Percentiles rank a stretch among this genome's conserved stretches.
These are phyloP conservation scores for Corchorus olitorius DNA, from an alignment of 345 rosid species.

Conservation along the genomic window DNA sequence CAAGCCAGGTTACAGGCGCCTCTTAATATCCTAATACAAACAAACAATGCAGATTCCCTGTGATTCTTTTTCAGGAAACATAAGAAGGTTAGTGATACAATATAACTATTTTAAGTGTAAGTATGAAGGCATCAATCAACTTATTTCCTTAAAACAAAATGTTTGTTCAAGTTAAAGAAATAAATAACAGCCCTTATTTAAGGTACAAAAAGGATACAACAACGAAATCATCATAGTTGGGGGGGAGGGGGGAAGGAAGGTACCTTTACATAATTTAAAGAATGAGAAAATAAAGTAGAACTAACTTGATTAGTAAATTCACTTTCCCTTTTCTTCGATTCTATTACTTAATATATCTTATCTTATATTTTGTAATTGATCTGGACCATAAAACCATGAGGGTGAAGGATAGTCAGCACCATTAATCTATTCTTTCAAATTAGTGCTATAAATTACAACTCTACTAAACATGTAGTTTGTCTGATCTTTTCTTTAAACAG, in stretches of 20 bases:
- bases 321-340: constrained; percentile 24
- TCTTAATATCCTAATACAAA: neutral
- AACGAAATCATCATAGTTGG: neutral
- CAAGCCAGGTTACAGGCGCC: neutral
- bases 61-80: neutral
- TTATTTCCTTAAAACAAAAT: neutral
- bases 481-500: neutral
- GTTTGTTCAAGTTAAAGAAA: neutral
- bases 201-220: constrained; percentile 6
- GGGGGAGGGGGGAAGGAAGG: neutral
- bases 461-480: constrained; percentile 15
- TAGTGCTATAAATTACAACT: constrained; percentile 30
- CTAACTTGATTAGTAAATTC: constrained; percentile 3
- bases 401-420: constrained; percentile 17
- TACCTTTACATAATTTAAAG: constrained; percentile 14
- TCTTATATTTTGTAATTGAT: neutral
- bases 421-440: constrained; percentile 27
- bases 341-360: constrained; percentile 5
- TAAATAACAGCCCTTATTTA: constrained; percentile 4
- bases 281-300: constrained; percentile 11
- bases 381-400: constrained; percentile 17
- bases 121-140: neutral
- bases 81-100: neutral
- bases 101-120: neutral
- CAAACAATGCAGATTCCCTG: neutral